These are phyloP conservation scores for Triticum turgidum DNA, from an alignment of 176 grass and related monocot genomes.

Conservation along the genomic window DNA sequence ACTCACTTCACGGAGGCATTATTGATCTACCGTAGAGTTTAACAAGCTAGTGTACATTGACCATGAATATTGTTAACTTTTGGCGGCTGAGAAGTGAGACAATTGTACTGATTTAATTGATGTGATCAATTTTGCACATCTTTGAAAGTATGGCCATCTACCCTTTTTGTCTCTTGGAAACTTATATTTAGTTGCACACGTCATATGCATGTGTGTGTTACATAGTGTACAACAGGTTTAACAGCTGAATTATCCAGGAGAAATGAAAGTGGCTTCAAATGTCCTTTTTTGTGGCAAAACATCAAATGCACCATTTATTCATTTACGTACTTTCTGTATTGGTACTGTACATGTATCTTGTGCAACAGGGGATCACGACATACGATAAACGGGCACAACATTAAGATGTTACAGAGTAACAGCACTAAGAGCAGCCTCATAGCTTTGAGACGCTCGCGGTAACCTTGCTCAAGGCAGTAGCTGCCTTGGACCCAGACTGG, in stretches of 20 bases:
- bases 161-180: neutral
- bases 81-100: neutral
- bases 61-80: neutral
- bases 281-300: neutral
- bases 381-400: neutral
- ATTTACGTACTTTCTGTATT: neutral
- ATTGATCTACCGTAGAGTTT: neutral
- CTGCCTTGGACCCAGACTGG: slow-evolving; percentile 76
- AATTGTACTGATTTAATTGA: neutral
- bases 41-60: slow-evolving; percentile 19
- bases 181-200: neutral
- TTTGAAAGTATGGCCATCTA: neutral
- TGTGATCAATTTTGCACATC: neutral
- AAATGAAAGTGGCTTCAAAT: neutral
- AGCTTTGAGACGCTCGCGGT: slow-evolving; percentile 53
- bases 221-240: neutral
- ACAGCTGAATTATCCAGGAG: neutral
- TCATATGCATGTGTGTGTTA: too few species aligned
- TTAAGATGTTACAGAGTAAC: neutral
- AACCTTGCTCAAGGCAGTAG: slow-evolving; percentile 50
- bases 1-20: neutral
- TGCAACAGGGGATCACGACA: neutral
- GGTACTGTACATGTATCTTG: neutral
- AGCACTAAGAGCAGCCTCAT: slow-evolving; percentile 1
- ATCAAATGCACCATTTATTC: neutral